These are phyloP conservation scores for Simmondsia chinensis DNA, from an alignment of 148 eudicot species.

Conservation along the genomic window DNA sequence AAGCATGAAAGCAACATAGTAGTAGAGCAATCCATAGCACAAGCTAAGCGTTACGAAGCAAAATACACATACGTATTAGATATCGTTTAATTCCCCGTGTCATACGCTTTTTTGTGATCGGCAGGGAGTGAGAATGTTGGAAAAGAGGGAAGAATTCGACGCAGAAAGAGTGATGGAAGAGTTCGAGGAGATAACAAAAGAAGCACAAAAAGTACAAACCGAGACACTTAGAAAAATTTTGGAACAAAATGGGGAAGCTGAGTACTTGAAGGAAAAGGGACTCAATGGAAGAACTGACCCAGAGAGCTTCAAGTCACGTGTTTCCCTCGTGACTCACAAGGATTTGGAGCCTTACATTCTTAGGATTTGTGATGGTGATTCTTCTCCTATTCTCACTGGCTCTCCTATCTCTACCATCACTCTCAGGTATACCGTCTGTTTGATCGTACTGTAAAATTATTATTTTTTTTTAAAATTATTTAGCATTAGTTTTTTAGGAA, in stretches of 20 bases:
- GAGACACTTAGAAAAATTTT: slow-evolving; percentile 33
- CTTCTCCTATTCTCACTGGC: slow-evolving; percentile 53
- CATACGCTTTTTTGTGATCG: too few species aligned
- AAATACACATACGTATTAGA: too few species aligned
- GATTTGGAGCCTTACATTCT: slow-evolving; percentile 74
- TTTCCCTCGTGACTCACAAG: slow-evolving; percentile 54
- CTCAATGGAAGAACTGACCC: slow-evolving; percentile 45
- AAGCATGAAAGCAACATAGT: too few species aligned
- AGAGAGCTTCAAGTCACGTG: slow-evolving; percentile 52
- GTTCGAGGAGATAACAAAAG: slow-evolving; percentile 26
- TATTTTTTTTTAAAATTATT: background rate
- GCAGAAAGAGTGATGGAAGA: slow-evolving; percentile 15
- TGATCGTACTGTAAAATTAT: background rate
- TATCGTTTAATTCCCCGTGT: too few species aligned
- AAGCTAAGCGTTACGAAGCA: too few species aligned
- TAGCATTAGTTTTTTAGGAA: too few species aligned
- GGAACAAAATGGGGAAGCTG: slow-evolving; percentile 17
- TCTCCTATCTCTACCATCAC: slow-evolving; percentile 66
- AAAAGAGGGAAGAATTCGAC: slow-evolving; percentile 24
- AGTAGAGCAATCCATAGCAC: too few species aligned
- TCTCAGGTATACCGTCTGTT: slow-evolving; percentile 35
- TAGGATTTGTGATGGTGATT: slow-evolving; percentile 59
- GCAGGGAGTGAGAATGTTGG: slow-evolving; percentile 25
- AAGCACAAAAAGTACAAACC: slow-evolving; percentile 26
- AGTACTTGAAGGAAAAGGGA: slow-evolving; percentile 25